phyloP scores from a whole-genome alignment of 2,329 filamentous ascomycete genomes.

The Zasmidium citrigriseum region DNA sequence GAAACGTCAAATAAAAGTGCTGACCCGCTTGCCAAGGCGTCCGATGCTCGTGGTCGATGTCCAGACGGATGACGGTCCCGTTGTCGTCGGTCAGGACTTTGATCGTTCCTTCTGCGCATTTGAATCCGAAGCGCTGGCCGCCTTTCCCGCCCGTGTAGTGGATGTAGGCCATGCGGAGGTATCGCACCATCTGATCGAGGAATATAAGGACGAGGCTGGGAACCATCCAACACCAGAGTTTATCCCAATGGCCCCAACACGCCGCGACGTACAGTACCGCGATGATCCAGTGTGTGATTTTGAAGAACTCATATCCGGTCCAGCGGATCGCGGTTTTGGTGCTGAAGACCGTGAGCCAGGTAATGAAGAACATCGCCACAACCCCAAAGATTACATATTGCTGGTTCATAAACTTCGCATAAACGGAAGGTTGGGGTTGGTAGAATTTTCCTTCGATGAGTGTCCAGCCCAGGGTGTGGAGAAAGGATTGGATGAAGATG shows the following conservation, averaged over 20 bases:
- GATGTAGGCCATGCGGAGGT: constrained; percentile 60
- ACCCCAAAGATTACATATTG: constrained; percentile 73
- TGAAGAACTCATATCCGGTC: constrained; percentile 77
- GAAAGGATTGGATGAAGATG: constrained; percentile 65
- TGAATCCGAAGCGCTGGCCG: constrained; percentile 53
- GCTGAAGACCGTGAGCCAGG: constrained; percentile 62
- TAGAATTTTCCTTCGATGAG: constrained; percentile 68
- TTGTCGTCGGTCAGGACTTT: constrained; percentile 59
- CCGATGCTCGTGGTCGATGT: constrained; percentile 63
- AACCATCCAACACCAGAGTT: constrained; percentile 68
- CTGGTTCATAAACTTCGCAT: constrained; percentile 59
- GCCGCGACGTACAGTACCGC: constrained; percentile 74
- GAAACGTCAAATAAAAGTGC: constrained; percentile 72
- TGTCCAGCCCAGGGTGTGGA: constrained; percentile 73
- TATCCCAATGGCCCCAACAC: constrained; percentile 73
- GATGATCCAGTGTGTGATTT: constrained; percentile 66
- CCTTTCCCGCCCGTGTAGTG: constrained; percentile 43
- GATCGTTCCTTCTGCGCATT: constrained; percentile 53
- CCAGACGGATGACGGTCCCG: constrained; percentile 65
- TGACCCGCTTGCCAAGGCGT: constrained; percentile 64
- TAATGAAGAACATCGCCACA: constrained; percentile 66
- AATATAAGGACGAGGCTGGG: constrained; percentile 66
- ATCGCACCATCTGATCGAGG: constrained; percentile 62
- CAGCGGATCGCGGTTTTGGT: constrained; percentile 60
- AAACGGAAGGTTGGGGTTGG: constrained; percentile 67